Evolutionary conservation across 2,329 filamentous ascomycete genomes (phyloP).

Genomic region (Pyrenochaeta sp.): DNA sequence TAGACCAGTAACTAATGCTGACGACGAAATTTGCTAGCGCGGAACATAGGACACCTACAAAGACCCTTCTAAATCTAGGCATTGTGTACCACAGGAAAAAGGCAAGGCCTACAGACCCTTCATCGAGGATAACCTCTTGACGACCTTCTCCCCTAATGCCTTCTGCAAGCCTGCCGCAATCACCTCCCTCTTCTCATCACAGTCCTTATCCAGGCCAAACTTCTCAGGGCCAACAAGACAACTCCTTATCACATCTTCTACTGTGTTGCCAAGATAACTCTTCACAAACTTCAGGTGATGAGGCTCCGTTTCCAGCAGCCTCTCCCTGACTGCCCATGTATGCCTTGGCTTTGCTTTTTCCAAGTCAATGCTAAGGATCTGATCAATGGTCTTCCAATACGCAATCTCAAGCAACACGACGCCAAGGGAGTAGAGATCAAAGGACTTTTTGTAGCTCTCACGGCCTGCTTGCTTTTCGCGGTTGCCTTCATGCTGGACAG

Average conservation of each 20-base stretch:
- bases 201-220: constrained; percentile 36
- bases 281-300: constrained; percentile 32
- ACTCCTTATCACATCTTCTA: constrained; percentile 34
- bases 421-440: constrained; percentile 64
- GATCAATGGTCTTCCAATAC: constrained; percentile 61
- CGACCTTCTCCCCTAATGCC: constrained; percentile 44
- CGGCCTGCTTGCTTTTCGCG: constrained; percentile 27
- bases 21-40: no score
- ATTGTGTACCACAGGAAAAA: neutral
- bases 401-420: constrained; percentile 63
- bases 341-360: constrained; percentile 49
- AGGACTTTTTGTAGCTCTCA: constrained; percentile 56
- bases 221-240: constrained; percentile 42
- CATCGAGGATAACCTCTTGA: constrained; percentile 36
- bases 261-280: constrained; percentile 34
- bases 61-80: neutral
- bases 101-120: constrained; percentile 18
- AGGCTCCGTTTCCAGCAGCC: constrained; percentile 29
- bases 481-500: constrained; percentile 50
- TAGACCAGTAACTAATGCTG: no score
- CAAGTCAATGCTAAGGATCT: constrained; percentile 51
- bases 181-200: constrained; percentile 42
- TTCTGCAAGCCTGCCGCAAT: constrained; percentile 40
- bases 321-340: constrained; percentile 48
- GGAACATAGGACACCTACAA: no score